A percentile compares a stretch with the other conserved stretches of the same genome.
These are phyloP conservation scores for Eucalyptus tenuipes DNA, from an alignment of 345 rosid genomes.

Conservation along the genomic window DNA sequence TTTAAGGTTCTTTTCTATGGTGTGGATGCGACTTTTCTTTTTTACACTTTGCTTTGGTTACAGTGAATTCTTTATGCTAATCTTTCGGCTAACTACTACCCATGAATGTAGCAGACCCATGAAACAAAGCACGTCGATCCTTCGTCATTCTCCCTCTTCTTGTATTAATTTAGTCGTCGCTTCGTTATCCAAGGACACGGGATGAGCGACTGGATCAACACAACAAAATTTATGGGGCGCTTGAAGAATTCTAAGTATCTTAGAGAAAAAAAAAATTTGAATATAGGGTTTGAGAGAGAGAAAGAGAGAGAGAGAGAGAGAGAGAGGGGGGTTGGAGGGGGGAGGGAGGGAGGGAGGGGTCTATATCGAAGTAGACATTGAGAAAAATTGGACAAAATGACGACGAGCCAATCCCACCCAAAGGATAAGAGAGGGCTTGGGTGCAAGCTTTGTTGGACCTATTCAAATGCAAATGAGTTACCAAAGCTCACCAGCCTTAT, in stretches of 20 bases:
- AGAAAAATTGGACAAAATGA: not conserved
- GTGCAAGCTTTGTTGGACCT: not conserved
- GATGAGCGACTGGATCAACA: not conserved
- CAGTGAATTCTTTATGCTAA: not conserved
- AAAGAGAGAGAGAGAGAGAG: rapidly evolving
- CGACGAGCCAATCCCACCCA: not conserved
- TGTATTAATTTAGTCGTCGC: not conserved
- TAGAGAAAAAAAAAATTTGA: not conserved
- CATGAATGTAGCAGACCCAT: not conserved
- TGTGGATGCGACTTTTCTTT: not conserved
- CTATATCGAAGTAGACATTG: not conserved
- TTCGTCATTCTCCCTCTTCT: not conserved
- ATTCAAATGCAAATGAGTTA: not conserved
- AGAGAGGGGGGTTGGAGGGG: no score
- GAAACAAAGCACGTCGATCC: not conserved
- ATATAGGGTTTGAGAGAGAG: not conserved
- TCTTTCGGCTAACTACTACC: not conserved
- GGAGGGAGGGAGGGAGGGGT: not conserved
- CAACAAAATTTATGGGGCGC: not conserved
- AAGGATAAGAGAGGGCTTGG: not conserved
- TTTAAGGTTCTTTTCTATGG: not conserved
- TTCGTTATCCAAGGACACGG: not conserved
- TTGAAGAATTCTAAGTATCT: not conserved
- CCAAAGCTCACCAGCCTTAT: not conserved
- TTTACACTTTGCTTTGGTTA: not conserved